Base-by-base conservation (phyloP, 768 basidiomycete species). In the Suillus placidus region DNA sequence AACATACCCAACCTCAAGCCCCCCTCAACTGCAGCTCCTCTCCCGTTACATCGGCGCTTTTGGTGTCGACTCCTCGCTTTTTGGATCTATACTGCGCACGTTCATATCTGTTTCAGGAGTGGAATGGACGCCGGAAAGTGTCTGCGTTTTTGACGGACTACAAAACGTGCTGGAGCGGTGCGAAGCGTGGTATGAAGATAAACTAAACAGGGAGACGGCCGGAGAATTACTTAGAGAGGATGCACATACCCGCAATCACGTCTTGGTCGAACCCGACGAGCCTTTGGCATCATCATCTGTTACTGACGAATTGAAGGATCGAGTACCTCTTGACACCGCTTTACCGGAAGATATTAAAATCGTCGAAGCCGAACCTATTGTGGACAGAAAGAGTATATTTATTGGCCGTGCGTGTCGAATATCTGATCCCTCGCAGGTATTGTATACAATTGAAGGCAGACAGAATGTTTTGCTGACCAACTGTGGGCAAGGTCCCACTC, bases 91-190 rank as follows among this genome's bases (percentile, higher is more conserved):
- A 42, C 80, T 95, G 23, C 85, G 91, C 45, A 95, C 91, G 0
- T 96, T 85, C 74, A 93, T 95, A 63, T 94, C 94, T 4, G 72
- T 82, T 26, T 85, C 83, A 62, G 92, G 90, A 8, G 84, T 93
- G n/a, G 90, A 93, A 68, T 96, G 91, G 87, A 79, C 81, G 3
- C 80, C 84, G 30, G 93, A 88, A 37, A 82, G 81, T 1, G 88
- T 95, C 20, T 94, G 92, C 68, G 90, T 95, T 14, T 96, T 95
- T 72, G 94, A 96, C 68, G 94, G 94, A 13, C 76, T 95, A 34
- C 92, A 94, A 76, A 87, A 81, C 70, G 85, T 92, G 12, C 75
- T 90, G 37, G 92, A 94, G 56, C 80, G 81, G 18, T 90, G 88
- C 67, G 79, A 82, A 30, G 71, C 73, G 45, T 95, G 94, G 94